Evolutionary conservation across 805 yeast genomes (phyloP), one percentile per base, ranked within the genome.

Genomic region (Nakazawaea ambrosiae): DNA sequence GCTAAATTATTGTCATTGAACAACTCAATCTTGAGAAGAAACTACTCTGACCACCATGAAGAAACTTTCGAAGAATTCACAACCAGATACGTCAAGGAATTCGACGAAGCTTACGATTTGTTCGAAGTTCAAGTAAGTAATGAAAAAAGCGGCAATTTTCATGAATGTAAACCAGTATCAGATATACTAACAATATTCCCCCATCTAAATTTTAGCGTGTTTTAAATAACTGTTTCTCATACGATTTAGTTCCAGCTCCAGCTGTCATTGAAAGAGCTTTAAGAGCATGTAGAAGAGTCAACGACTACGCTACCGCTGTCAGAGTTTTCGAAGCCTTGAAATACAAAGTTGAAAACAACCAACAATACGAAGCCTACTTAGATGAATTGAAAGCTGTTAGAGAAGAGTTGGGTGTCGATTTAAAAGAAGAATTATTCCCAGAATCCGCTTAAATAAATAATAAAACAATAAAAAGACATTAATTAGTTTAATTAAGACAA

Each of bases 161-260:
- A 22, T 22, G 8, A 8, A 22, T 22, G 8, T 11, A 8, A 22
- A 8, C 25, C 25, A 8, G 25, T 11, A 11, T 22, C 11, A 8
- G 25, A 22, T 28, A 33, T 51, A 56, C 58, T 57, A 53, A 54
- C 58, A 43, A 14, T 32, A 26, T 7, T 11, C n/a, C 10, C 9
- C n/a, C 14, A 12, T 25, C 29, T 16, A 18, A 28, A 53, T 68
- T 65, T 24, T 75, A 76, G 70, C 86, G 98, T 73, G 89, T 92
- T 45, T 77, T 92, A 61, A 92, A 94, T 80, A 92, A 92, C 72
- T 88, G 95, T 66, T 92, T 92, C 73, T 85, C 97, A 12, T 92
- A 92, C 73, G 98, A 92, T 68, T 78, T 92, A 65, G 98, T 92
- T 40, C 98, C 98, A 50, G 90, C 98, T 22, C 98, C 98, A 49